Base-by-base conservation (phyloP, 768 basidiomycete species). In the Tricholoma terreum region DNA sequence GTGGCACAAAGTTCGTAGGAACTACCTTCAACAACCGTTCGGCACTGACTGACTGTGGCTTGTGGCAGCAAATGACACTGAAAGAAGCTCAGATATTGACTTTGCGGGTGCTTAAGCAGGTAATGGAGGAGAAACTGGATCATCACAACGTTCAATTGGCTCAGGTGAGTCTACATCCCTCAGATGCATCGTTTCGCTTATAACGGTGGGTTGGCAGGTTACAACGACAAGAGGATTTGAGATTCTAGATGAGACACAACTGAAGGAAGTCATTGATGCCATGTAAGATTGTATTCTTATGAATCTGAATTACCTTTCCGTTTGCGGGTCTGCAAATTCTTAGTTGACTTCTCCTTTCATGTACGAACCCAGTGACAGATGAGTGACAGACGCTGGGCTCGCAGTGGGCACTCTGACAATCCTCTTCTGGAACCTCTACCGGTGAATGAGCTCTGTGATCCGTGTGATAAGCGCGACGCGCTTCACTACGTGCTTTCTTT, bases 41-140 rank as follows among this genome's bases (percentile, higher is more conserved):
- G 5, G 17, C 33, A 38, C 30, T 30, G 38, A 38, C 10, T 9
- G 1, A 17, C 12, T 17, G 8, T 48, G 12, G 49, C 63, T 38
- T 55, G n/a, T 65, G 17, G 12, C 24, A 98, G 96, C 86, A 87
- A 84, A 96, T 98, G 86, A 87, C 89, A 7, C 77, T 98, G 21
- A 73, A 80, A 62, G 94, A 97, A 72, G 97, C 94, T 0, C 92
- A 98, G 63, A 77, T 83, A 36, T 76, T 98, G 60, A 89, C 92
- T 3, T 76, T 98, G 52, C 87, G 85, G 61, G 92, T 98, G 46
- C 77, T 98, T 60, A 98, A 99, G 77, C 94, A 98, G 76, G 97
- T 98, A 43, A 99, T 98, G 97, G 97, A 98, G 73, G 97, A 98
- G 77, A 98, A 97, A 72, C 83, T 99, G 42, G 96, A 98, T 74